These are phyloP conservation scores for Phragmites australis DNA, from an alignment of 176 grass and related monocot species.

Conservation along the genomic window DNA sequence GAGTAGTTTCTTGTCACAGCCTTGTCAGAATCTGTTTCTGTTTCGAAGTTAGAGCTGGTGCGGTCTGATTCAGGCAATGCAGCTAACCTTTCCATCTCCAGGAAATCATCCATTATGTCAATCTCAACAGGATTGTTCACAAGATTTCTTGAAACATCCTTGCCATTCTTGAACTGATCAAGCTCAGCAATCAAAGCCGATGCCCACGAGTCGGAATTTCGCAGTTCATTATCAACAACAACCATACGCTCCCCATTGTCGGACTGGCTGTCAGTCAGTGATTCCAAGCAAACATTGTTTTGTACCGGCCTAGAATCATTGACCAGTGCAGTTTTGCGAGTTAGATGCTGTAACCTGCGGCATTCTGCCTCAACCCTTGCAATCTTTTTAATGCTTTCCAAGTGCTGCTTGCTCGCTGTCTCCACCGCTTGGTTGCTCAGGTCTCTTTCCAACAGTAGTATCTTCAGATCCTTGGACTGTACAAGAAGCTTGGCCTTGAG, in stretches of 20 bases:
- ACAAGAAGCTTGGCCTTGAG: conserved; percentile 70
- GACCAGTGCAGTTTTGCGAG: conserved; percentile 37
- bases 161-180: conserved; percentile 82
- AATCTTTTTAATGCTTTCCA: conserved; percentile 83
- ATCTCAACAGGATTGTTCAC: conserved; percentile 63
- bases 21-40: conserved; percentile 60
- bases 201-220: conserved; percentile 68
- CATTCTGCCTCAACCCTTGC: conserved; percentile 92
- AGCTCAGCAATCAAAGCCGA: conserved; percentile 81
- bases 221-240: conserved; percentile 62
- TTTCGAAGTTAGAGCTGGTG: conserved; percentile 56
- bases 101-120: conserved; percentile 97
- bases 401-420: conserved; percentile 84
- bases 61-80: conserved; percentile 62
- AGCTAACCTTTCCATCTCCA: conserved; percentile 96
- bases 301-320: conserved; percentile 46
- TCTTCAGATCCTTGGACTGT: conserved; percentile 62
- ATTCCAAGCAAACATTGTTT: conserved; percentile 53
- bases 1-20: conserved; percentile 43
- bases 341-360: conserved; percentile 56
- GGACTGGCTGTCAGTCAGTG: conserved; percentile 80
- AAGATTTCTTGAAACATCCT: conserved; percentile 48
- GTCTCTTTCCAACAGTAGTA: conserved; percentile 80
- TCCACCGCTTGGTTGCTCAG: conserved; percentile 88
- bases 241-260: conserved; percentile 62